Evolutionary conservation across 2,329 filamentous ascomycete genomes (phyloP).

Genomic region (Cytospora piceae): DNA sequence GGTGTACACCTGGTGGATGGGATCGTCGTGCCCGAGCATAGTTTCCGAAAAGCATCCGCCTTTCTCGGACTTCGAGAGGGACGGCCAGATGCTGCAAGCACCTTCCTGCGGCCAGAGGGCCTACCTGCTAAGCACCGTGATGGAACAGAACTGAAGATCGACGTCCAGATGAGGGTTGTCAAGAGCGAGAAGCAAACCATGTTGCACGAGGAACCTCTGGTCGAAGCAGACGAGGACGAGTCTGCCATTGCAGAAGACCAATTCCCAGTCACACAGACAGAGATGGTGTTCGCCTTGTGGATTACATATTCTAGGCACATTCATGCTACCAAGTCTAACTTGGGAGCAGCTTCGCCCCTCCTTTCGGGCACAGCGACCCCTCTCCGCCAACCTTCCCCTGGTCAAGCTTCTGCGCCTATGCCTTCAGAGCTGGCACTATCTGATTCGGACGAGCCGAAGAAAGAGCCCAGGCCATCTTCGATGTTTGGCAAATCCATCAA

Average conservation of each 20-base stretch:
- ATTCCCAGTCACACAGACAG: slow-evolving; percentile 60
- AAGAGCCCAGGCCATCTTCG: slow-evolving; percentile 48
- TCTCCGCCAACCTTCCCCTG: slow-evolving; percentile 77
- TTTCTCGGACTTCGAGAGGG: slow-evolving; percentile 83
- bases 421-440: slow-evolving; percentile 58
- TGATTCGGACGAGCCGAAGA: slow-evolving; percentile 54
- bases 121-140: slow-evolving; percentile 86
- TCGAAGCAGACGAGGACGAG: slow-evolving; percentile 62
- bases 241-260: slow-evolving; percentile 47
- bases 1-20: slow-evolving; percentile 83
- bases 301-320: slow-evolving; percentile 94
- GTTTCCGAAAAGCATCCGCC: slow-evolving; percentile 86
- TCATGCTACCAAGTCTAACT: slow-evolving; percentile 69
- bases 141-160: slow-evolving; percentile 88
- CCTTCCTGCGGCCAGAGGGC: slow-evolving; percentile 83
- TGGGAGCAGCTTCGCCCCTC: slow-evolving; percentile 66
- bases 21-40: slow-evolving; percentile 96
- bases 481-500: slow-evolving; percentile 60
- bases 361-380: slow-evolving; percentile 71
- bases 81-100: slow-evolving; percentile 74
- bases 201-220: slow-evolving; percentile 65
- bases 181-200: slow-evolving; percentile 76
- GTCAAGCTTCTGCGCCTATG: slow-evolving; percentile 65
- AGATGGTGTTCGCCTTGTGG: slow-evolving; percentile 94
- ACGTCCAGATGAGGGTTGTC: slow-evolving; percentile 95